phyloP scores from a whole-genome alignment of 768 basidiomycete genomes.

The Kwoniella sp. region DNA sequence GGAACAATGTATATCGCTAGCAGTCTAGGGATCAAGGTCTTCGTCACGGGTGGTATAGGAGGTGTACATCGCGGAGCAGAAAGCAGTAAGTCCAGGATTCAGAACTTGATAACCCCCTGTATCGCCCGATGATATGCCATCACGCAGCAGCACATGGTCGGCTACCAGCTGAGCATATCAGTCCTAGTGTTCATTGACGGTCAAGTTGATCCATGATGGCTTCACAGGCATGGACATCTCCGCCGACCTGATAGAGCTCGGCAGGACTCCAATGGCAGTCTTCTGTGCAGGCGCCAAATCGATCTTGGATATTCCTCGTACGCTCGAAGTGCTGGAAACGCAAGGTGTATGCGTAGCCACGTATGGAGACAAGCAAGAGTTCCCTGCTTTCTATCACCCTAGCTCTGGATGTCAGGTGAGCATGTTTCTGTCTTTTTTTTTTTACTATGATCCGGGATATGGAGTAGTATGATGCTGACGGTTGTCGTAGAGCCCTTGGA shows the following conservation, averaged over 20 bases:
- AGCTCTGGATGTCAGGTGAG: constrained; percentile 75
- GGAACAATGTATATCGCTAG: constrained; percentile 60
- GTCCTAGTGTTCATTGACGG: background rate
- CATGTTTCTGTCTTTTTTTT: background rate
- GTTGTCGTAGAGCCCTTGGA: constrained; percentile 72
- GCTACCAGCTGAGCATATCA: too few species aligned
- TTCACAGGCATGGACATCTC: constrained; percentile 85
- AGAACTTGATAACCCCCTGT: too few species aligned
- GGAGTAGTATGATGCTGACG: constrained; percentile 5
- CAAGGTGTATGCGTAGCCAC: constrained; percentile 88
- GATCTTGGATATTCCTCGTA: constrained; percentile 84
- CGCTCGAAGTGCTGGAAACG: constrained; percentile 69
- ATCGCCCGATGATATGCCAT: too few species aligned
- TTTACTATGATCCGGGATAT: too few species aligned
- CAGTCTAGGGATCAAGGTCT: constrained; percentile 81
- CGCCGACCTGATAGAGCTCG: constrained; percentile 86
- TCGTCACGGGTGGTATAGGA: constrained; percentile 80
- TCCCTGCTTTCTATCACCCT: constrained; percentile 92
- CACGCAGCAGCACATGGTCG: background rate
- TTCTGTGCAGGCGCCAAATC: constrained; percentile 93
- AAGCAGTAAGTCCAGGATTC: constrained; percentile 59
- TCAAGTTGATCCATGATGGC: background rate
- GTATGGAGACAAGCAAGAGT: constrained; percentile 73
- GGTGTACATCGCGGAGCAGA: constrained; percentile 81
- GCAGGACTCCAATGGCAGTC: constrained; percentile 84